Base-by-base conservation (phyloP, 352 stramenopile species). In the Phytophthora sp. region DNA sequence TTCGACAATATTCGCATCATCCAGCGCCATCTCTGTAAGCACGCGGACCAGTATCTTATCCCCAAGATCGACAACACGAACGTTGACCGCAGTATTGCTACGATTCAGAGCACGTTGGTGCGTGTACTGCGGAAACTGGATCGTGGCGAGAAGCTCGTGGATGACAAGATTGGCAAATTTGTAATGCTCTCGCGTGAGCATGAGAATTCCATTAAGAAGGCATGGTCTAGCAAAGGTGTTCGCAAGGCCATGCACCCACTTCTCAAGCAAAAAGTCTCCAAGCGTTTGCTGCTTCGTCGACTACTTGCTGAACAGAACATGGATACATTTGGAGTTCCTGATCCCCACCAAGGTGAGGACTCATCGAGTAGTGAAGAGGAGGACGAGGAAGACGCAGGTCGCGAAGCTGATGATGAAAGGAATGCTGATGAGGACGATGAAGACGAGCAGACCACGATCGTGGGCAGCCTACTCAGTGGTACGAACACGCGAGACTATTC, bases 1-100 rank as follows among this genome's bases (percentile, higher is more conserved):
- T 96, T 96, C 63, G 88, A 94, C 69, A 96, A 96, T 60, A 96
- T 96, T 61, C 86, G 86, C 66, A 89, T 93, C 63, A 96, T 96
- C 63, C 88, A 96, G 76, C 81, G 82, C 31, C 83, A 94, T 63
- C 66, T 94, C 21, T 92, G 84, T 66, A 96, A 96, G 66, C 76
- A 94, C 55, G 88, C 86, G 16, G 86, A 96, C 64, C 84, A 88
- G 42, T 89, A 68, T 46, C 63, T 96, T n/a, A 96, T 96, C 59
- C 88, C 88, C 7, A 96, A 94, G 64, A 91, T 96, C 39, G 84
- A 96, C 72, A 96, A 96, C 62, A 96, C 88, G 6, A 96, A 96
- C 52, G 88, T 96, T 13, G 88, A 94, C 47, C 84, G 88, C 21
- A 93, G 85, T 60, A 89, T 96, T 26, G 86, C 85, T 18, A 89